Percentiles rank a stretch among this genome's conserved stretches.
Conservation (phyloP, 768 basidiomycete species). For the Lentinula guzmanii region DNA sequence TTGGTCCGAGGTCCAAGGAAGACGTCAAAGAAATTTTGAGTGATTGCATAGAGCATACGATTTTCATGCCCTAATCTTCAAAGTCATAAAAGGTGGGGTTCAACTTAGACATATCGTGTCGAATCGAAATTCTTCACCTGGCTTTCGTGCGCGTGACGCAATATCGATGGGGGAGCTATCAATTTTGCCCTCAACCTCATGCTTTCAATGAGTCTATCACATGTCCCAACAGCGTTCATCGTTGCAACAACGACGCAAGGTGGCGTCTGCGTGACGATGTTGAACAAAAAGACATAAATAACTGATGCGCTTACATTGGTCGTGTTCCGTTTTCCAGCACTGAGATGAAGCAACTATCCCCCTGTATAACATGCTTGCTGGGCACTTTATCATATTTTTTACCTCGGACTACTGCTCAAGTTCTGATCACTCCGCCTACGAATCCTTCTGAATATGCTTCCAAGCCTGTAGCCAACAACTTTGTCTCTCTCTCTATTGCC, state of each 20-base stretch:
- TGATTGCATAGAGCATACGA: too few relatives aligned
- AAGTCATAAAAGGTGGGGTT: too few relatives aligned
- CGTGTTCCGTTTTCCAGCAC: not conserved
- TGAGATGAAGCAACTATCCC: not conserved
- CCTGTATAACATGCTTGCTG: too few relatives aligned
- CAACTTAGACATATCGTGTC: too few relatives aligned
- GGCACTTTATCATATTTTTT: not conserved
- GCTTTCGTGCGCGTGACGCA: not conserved
- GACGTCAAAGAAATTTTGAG: too few relatives aligned
- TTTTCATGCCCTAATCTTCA: too few relatives aligned
- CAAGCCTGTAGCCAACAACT: slow-evolving; percentile 1
- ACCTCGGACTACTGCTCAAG: not conserved
- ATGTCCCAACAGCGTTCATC: not conserved
- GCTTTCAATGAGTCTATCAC: not conserved
- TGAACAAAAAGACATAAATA: not conserved
- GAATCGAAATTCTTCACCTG: too few relatives aligned
- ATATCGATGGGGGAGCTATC: not conserved
- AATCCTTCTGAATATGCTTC: not conserved
- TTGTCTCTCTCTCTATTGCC: slow-evolving; percentile 1
- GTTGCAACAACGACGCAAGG: not conserved
- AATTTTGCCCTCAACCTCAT: not conserved
- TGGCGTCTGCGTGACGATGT: not conserved
- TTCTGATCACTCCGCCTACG: not conserved
- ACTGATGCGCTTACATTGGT: not conserved
- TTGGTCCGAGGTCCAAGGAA: too few relatives aligned